Conservation (phyloP, 305 asterid species). For the Solanum hybrid region DNA sequence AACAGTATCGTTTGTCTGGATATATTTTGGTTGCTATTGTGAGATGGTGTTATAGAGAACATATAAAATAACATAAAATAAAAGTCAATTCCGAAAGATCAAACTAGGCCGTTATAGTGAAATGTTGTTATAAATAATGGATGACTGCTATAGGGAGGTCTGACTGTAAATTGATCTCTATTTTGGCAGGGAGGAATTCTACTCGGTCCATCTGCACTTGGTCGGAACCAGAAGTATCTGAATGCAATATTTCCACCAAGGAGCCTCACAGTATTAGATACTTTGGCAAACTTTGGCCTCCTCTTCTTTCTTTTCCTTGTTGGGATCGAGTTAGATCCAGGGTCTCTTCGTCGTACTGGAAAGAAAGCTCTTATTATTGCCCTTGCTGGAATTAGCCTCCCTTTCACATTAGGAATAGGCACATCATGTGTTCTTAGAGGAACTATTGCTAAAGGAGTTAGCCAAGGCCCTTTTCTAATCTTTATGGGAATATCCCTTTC, state of each 20-base stretch:
- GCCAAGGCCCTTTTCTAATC: conserved; percentile 15
- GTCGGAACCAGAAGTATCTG: conserved; percentile 4
- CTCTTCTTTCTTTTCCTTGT: conserved; percentile 47
- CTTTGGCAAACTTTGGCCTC: conserved; percentile 32
- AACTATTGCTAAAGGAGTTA: conserved; percentile 23
- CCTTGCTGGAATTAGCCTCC: conserved; percentile 29
- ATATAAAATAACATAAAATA: neutral
- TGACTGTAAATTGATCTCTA: neutral
- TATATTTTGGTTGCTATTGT: neutral
- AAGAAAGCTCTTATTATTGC: conserved; percentile 33
- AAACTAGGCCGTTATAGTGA: neutral
- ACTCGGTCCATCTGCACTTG: conserved; percentile 17
- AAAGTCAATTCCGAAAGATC: neutral
- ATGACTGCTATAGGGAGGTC: neutral
- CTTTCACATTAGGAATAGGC: conserved; percentile 30
- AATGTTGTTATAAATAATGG: neutral
- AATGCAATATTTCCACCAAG: conserved; percentile 6
- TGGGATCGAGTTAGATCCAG: conserved; percentile 39
- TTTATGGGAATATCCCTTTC: conserved; percentile 54
- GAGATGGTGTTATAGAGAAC: neutral
- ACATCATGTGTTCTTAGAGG: conserved; percentile 22
- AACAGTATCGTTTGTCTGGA: neutral
- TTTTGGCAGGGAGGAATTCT: conserved; percentile 14
- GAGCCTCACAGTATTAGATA: conserved; percentile 13
- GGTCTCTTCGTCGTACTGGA: conserved; percentile 29